Evolutionary conservation across 139 green algal genomes (phyloP), one percentile per base, ranked within the genome.

Genomic region (Picochlorum sp.): DNA sequence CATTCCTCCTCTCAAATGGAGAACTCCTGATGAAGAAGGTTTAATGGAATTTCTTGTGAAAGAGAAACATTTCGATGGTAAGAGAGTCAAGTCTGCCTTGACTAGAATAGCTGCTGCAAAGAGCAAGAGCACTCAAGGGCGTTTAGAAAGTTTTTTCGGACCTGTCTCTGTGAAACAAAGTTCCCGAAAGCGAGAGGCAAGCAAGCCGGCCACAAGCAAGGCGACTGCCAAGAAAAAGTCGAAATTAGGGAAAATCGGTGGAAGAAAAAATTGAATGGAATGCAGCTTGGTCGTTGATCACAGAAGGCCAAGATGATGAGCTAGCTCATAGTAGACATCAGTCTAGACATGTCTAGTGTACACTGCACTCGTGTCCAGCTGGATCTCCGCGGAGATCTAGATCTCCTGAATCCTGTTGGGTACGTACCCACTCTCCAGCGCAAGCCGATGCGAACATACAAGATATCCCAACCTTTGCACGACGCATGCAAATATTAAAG

Each of bases 61-160:
- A 21, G 92, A 99, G 63, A 98, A 97, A 64, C 78, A 71, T 34
- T 99, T 99, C 81, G 89, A 80, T 61, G 84, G 95, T 65, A 87
- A 97, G 7, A 75, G 93, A 13, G 75, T 98, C 16, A 78, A 83
- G 24, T 78, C 70, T 28, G 75, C 81, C 1, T 60, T 92, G 13
- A 71, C 75, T 28, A 68, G 76, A 38, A 84, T 95, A 34, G 81
- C 81, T 37, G 69, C 79, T 10, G 69, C 81, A 51, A 88, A 86
- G 61, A 62, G 56, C 68, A 84, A 65, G 84, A 11, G 77, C 88
- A 5, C 68, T 96, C 37, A 87, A 96, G 60, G 77, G 55, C 16
- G 47, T 20, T 2, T 54, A 26, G 47, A 54, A 21, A 54, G 6
- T 7, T 54, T 54, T 54, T 97, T 97, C 57, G 81, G 84, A 3